Conservation (phyloP, 768 basidiomycete genomes). For the Tulasnella sp. region DNA sequence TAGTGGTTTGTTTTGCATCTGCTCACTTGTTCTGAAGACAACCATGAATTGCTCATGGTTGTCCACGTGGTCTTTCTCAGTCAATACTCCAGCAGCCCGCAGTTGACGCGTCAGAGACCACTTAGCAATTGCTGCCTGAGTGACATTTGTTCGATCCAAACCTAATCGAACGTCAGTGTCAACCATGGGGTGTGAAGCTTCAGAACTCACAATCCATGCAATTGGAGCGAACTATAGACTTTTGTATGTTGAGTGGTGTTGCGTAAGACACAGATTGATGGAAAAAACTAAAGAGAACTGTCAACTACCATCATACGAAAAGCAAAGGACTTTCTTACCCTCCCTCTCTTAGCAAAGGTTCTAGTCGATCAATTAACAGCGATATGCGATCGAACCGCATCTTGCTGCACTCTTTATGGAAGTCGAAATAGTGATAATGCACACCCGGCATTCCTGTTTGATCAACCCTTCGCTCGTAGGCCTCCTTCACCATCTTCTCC, state of each 20-base stretch:
- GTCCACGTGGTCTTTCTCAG: slow-evolving; percentile 59
- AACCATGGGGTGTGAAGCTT: background rate
- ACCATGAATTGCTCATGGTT: slow-evolving; percentile 65
- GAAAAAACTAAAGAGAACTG: slow-evolving; percentile 49
- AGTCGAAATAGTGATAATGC: slow-evolving; percentile 92
- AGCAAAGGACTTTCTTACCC: slow-evolving; percentile 41
- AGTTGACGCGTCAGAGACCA: slow-evolving; percentile 73
- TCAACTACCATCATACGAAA: slow-evolving; percentile 3
- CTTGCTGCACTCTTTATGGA: slow-evolving; percentile 86
- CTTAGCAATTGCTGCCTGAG: slow-evolving; percentile 82
- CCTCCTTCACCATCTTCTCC: slow-evolving; percentile 90
- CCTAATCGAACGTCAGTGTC: background rate
- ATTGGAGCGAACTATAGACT: slow-evolving; percentile 77
- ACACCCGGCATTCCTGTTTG: slow-evolving; percentile 56
- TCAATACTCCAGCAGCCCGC: slow-evolving; percentile 54
- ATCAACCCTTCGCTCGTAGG: slow-evolving; percentile 66
- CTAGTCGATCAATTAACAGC: slow-evolving; percentile 61
- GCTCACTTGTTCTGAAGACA: slow-evolving; percentile 79
- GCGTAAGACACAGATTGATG: slow-evolving; percentile 40
- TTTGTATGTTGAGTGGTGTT: slow-evolving; percentile 47
- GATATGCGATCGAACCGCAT: slow-evolving; percentile 93
- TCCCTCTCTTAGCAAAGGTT: slow-evolving; percentile 52
- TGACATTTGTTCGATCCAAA: slow-evolving; percentile 92
- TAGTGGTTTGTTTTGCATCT: background rate
- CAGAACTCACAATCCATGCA: slow-evolving; percentile 63